Evolutionary conservation across 2,329 filamentous ascomycete genomes (phyloP).

Genomic region (Alternaria incomplexa): DNA sequence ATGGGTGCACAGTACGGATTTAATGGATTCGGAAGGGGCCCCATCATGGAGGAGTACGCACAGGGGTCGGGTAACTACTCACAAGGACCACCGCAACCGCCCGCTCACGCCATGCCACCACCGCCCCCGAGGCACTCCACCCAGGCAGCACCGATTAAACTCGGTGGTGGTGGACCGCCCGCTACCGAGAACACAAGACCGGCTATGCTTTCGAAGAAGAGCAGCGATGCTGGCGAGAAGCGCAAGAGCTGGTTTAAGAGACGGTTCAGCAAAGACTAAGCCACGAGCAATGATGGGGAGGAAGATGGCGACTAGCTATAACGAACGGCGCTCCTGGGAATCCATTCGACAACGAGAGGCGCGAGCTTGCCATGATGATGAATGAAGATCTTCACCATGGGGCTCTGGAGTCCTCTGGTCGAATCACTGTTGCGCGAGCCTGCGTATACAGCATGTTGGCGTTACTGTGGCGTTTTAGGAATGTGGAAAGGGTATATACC

Average conservation of each 20-base stretch:
- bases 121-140: conserved; percentile 28
- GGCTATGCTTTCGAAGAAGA: conserved; percentile 31
- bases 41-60: conserved; percentile 51
- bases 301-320: background rate
- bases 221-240: conserved; percentile 57
- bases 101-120: conserved; percentile 10
- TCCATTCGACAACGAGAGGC: conserved; percentile 2
- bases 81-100: conserved; percentile 19
- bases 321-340: background rate
- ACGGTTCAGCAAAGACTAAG: conserved; percentile 72
- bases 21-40: conserved; percentile 54
- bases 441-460: conserved; percentile 11
- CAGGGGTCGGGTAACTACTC: background rate
- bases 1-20: conserved; percentile 64
- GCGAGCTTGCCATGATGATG: conserved; percentile 15
- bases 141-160: conserved; percentile 31
- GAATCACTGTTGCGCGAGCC: conserved; percentile 10
- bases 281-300: background rate
- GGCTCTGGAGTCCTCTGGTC: conserved; percentile 6
- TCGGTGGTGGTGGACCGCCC: conserved; percentile 23
- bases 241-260: conserved; percentile 89
- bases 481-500: conserved; percentile 6
- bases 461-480: conserved; percentile 18
- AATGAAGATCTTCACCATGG: conserved; percentile 2
- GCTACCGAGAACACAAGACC: conserved; percentile 17